Evolutionary conservation across 306 rosid species (phyloP).

Genomic region (Cucumis cinereus): DNA sequence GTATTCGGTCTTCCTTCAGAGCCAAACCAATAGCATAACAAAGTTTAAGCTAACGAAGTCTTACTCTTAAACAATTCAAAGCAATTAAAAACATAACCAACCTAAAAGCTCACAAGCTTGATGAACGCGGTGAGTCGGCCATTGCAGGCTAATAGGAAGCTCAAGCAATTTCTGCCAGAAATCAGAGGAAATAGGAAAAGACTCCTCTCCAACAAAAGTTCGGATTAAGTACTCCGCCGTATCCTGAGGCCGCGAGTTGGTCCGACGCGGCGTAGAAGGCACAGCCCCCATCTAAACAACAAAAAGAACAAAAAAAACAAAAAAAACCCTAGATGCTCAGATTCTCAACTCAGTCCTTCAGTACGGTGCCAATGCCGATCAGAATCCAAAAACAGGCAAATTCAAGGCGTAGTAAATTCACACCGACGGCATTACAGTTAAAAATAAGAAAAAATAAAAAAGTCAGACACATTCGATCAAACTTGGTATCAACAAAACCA

Average conservation of each 20-base stretch:
- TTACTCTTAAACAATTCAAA: not conserved
- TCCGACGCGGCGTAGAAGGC: conserved; percentile 78
- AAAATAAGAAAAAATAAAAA: conserved; percentile 6
- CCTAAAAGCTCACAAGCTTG: conserved; percentile 90
- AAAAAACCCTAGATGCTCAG: conserved; percentile 1
- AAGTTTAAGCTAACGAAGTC: not conserved
- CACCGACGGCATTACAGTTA: conserved; percentile 31
- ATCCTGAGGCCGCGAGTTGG: conserved; percentile 48
- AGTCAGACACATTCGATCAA: conserved; percentile 21
- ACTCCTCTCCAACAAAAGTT: conserved; percentile 65
- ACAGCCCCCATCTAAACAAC: conserved; percentile 54
- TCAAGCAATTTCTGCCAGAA: conserved; percentile 87
- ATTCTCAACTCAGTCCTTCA: not conserved
- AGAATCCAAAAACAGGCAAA: conserved; percentile 15
- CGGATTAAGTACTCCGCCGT: conserved; percentile 84
- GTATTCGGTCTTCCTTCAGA: not conserved
- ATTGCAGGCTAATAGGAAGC: conserved; percentile 64
- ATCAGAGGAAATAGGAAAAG: conserved; percentile 82
- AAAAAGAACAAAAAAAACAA: not conserved
- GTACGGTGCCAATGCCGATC: conserved; percentile 15
- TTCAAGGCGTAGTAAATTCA: conserved; percentile 21
- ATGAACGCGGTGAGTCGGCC: conserved; percentile 63
- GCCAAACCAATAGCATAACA: not conserved
- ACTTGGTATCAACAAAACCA: conserved; percentile 12
- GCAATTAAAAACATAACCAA: conserved; percentile 20